A percentile compares a stretch with the other conserved stretches of the same genome.
phyloP scores from a whole-genome alignment of 2,329 filamentous ascomycete genomes.

The Arthrobotrys iridis region DNA sequence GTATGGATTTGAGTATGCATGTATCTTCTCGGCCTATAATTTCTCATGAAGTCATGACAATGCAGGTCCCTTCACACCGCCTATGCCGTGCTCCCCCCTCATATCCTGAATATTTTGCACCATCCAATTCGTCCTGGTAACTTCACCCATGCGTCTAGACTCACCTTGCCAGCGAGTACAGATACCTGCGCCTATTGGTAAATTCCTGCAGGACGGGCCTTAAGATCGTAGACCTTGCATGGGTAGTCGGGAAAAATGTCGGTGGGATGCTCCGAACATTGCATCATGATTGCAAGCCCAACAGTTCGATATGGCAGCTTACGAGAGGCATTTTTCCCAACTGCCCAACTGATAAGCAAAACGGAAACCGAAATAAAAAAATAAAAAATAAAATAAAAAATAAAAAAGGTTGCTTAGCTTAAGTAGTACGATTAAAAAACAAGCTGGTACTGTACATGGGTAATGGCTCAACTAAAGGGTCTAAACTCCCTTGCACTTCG shows the following conservation, averaged over 20 bases:
- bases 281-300: conserved; percentile 36
- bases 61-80: conserved; percentile 44
- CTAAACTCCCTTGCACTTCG: background rate
- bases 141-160: conserved; percentile 7
- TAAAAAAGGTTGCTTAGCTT: too few relatives aligned
- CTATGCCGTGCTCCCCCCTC: conserved; percentile 42
- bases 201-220: conserved; percentile 11
- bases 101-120: conserved; percentile 23
- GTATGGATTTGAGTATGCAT: background rate
- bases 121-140: conserved; percentile 16
- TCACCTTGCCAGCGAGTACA: conserved; percentile 3
- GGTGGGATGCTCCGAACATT: conserved; percentile 24
- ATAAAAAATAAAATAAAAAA: background rate
- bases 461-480: background rate
- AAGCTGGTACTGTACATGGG: too few relatives aligned
- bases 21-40: background rate
- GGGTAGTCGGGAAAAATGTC: conserved; percentile 10
- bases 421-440: too few relatives aligned
- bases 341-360: conserved; percentile 21
- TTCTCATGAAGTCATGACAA: conserved; percentile 20
- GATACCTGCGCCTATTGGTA: background rate
- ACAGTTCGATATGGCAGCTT: conserved; percentile 10
- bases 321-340: conserved; percentile 35
- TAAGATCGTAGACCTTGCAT: conserved; percentile 14
- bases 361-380: too few relatives aligned